These are phyloP conservation scores for Quercus phellos DNA, from an alignment of 331 rosid genomes.

Conservation along the genomic window DNA sequence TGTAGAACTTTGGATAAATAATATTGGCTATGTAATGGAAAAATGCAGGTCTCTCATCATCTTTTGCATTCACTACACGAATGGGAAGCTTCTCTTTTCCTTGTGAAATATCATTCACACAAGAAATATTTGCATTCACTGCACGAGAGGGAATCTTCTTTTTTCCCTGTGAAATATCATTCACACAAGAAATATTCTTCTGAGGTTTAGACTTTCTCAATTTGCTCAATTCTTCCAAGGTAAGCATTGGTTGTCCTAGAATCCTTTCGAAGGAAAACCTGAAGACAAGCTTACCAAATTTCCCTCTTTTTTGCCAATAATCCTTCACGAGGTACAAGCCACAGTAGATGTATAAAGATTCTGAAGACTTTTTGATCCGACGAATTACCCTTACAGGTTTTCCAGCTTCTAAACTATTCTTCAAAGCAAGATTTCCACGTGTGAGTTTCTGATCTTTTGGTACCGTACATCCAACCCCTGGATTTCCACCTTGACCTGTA, in stretches of 20 bases:
- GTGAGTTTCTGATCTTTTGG: slow-evolving; percentile 31
- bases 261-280: slow-evolving; percentile 28
- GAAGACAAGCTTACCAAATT: slow-evolving; percentile 38
- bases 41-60: neutral
- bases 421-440: slow-evolving; percentile 44
- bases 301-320: slow-evolving; percentile 26
- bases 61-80: slow-evolving; percentile 8
- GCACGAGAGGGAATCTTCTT: slow-evolving; percentile 26
- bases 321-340: slow-evolving; percentile 38
- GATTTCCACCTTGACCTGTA: slow-evolving; percentile 48
- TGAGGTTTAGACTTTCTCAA: neutral
- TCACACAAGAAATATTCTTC: neutral
- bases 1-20: neutral
- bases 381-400: slow-evolving; percentile 41
- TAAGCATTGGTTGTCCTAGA: neutral
- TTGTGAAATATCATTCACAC: slow-evolving; percentile 23
- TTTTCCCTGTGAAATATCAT: slow-evolving; percentile 35
- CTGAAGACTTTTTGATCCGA: neutral
- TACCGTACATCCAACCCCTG: neutral
- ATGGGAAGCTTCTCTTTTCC: slow-evolving; percentile 34
- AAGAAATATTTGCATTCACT: neutral
- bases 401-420: slow-evolving; percentile 31
- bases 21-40: slow-evolving; percentile 21
- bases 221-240: neutral
- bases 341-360: slow-evolving; percentile 19